Base-by-base conservation (phyloP, 192 early-diverging fungal species). In the Backusella mclennaniae region DNA sequence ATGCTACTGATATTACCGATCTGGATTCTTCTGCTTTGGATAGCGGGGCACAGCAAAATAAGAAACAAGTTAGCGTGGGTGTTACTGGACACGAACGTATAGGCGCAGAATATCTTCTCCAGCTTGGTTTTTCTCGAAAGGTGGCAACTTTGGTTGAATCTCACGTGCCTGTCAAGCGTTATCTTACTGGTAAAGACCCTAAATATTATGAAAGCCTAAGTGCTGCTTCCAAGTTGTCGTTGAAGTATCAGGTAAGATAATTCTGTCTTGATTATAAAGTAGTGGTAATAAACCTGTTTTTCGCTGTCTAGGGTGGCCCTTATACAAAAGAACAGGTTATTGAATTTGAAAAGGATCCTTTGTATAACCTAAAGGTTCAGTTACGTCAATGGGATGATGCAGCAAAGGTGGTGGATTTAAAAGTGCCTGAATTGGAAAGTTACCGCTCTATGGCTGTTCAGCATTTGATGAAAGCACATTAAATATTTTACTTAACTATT, bases 101-200 rank as follows among this genome's bases (percentile, higher is more conserved):
- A 68, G 89, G 87, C 12, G 87, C 85, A 26, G 82, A 87, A 35
- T 90, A 88, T n/a, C 73, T 90, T 59, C 77, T 79, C 49, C 82
- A 79, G 42, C 75, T 90, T 5, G 89, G 89, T 15, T 89, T 90
- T 66, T 84, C 87, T 1, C 66, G 84, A 52, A 86, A 87, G 68
- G 79, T 89, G 21, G 78, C 85, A 11, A 74, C 81, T 33, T 76
- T 90, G 31, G 86, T 90, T 2, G 89, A 85, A 63, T 83, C 87
- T 2, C 89, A 89, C 69, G 87, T 89, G 7, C 76, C 84, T 35
- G 89, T 84, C 49, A 90, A 89, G 80, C 79, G 86, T n/a, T 89
- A 90, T 66, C 76, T 90, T n/a, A 85, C 85, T n/a, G 80, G 84
- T 2, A 80, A 79, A 49, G 77, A 87, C 35, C 79, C 72, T 9